Evolutionary conservation across 2,329 filamentous ascomycete species (phyloP), one percentile per base, ranked within the genome.

Genomic region (Coniella lustricola): DNA sequence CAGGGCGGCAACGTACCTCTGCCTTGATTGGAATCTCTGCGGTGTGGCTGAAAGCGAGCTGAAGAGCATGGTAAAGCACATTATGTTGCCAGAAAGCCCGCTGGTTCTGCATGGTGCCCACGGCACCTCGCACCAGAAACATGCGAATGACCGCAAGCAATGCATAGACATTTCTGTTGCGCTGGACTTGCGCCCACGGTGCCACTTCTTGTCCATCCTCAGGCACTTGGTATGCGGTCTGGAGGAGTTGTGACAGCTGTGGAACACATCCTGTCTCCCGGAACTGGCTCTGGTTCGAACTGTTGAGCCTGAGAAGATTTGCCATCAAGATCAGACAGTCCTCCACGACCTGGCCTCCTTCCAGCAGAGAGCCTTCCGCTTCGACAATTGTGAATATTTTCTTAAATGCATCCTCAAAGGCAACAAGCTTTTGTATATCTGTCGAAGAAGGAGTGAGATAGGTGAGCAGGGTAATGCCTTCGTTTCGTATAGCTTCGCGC

Each of bases 401-500:
- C 53, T 93, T 89, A 59, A 96, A 97, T 0, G 90, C 88, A 72
- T 89, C 91, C 60, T 96, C 90, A 57, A 96, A 97, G 0, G 90
- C 93, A 20, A 97, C 90, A 2, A 97, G 76, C 65, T 97, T 97
- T 63, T 97, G 90, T 45, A 98, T 79, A 59, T 97, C 90, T 36
- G 84, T 71, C 8, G 91, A 95, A 0, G 83, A 84, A 25, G 89
- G 87, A 0, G 93, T 96, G 25, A 98, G 75, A 49, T 90, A 87
- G 29, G 87, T 95, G 42, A 98, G 77, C 13, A 98, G 76, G n/a
- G 85, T 76, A 22, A 98, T 76, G 4, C 83, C 89, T 68, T 94
- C 88, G 67, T 94, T 94, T 54, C 91, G 82, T 41, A 97, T 77
- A 14, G 88, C 88, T 57, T 98, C 93, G 56, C 90, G 79, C 41